Evolutionary conservation across 1,284 basidiomycete genomes (phyloP), one percentile per base, ranked within the genome.

Genomic region (Melampsora americana): DNA sequence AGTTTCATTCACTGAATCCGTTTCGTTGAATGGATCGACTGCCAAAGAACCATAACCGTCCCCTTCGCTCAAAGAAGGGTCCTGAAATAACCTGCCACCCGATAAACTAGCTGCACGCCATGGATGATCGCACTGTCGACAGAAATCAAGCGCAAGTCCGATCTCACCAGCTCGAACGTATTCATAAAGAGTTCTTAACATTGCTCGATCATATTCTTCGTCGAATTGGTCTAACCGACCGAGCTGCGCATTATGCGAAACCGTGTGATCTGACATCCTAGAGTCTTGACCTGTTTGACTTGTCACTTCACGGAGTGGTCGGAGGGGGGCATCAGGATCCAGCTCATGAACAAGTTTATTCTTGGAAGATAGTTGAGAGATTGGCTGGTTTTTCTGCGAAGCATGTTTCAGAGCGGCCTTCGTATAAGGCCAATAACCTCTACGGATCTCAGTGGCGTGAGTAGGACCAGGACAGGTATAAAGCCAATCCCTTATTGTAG

Each of bases 81-180:
- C 93, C 62, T 86, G 85, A 80, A 92, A 91, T n/a, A 92, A 81
- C 46, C 87, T 82, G 0, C 91, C 89, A 1, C 93, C 93, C 5
- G 90, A 87, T 42, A 95, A 88, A 75, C 89, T 91, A 0, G 92
- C 92, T 0, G 92, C 92, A 39, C 93, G 87, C 95, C 95, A 98
- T 2, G 92, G 90, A 79, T 95, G 92, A 78, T 93, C 90, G 0
- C 91, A 90, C 80, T 89, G 89, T 78, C 89, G 85, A 81, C 92
- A 95, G 16, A 95, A 84, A 53, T 92, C 90, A 11, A 95, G 86
- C 0, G 94, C 95, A 23, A 91, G 88, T 35, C 90, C 90, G 23
- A 96, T 83, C 78, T 90, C 86, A 20, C 95, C 95, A 4, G 90
- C 89, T 44, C 93, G 88, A 9, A 93, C 85, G 79, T 90, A 90